A percentile compares a stretch with the other conserved stretches of the same genome.
Evolutionary conservation across 257 asterid genomes (phyloP).

Genomic region (Salvia rosmarinus): DNA sequence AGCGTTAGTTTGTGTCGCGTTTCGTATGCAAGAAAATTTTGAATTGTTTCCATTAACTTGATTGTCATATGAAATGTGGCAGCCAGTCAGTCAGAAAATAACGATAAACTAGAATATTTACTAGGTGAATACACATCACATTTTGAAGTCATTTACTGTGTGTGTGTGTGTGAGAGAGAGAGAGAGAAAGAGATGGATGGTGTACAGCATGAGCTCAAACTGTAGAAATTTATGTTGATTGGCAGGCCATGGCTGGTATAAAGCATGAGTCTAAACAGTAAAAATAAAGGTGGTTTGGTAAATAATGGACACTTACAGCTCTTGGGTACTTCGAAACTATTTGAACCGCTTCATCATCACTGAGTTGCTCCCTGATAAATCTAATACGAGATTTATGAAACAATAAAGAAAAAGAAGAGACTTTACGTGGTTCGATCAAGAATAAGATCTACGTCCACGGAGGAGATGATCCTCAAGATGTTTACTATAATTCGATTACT

Average conservation of each 20-base stretch:
- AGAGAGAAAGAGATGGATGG: neutral
- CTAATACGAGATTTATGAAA: no score
- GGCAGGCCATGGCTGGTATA: neutral
- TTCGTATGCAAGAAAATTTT: neutral
- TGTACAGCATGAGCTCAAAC: neutral
- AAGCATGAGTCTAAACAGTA: neutral
- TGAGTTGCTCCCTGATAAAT: conserved; percentile 95
- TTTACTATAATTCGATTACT: no score
- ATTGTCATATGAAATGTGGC: neutral
- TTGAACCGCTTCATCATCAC: conserved; percentile 81
- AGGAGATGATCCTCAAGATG: no score
- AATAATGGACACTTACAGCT: conserved; percentile 58
- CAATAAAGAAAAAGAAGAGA: no score
- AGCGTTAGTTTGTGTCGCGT: neutral
- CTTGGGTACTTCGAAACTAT: conserved; percentile 76
- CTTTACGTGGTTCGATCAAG: no score
- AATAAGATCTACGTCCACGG: no score
- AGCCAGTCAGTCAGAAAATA: neutral
- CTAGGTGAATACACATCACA: neutral
- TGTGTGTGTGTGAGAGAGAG: neutral
- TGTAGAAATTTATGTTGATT: neutral
- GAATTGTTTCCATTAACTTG: neutral
- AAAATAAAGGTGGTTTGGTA: neutral
- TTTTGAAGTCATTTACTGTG: neutral
- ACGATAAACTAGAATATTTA: neutral